Base-by-base conservation (phyloP, 2,329 filamentous ascomycete genomes). In the Blumeriella jaapii region DNA sequence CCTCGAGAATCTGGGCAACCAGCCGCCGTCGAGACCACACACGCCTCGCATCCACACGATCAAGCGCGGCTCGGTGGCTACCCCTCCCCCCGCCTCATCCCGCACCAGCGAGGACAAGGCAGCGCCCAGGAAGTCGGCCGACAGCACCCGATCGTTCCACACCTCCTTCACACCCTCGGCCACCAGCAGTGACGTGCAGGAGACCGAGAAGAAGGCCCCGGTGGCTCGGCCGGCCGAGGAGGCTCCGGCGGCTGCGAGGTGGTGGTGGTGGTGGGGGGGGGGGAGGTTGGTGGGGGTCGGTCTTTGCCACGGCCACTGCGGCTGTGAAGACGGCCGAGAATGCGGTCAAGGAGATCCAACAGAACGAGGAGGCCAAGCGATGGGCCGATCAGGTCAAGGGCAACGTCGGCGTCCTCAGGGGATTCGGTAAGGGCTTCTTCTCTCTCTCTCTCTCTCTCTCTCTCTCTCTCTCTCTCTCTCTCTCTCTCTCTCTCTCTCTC, bases 341-440 rank as follows among this genome's bases (percentile, higher is more conserved):
- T 6, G 81, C 87, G 1, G 87, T 93, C 46, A 93, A 89, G 57
- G 85, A 96, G 59, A 87, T 98, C 30, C 84, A 94, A 58, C 80
- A 91, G 56, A 95, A 93, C 52, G 86, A 96, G 55, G 91, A 98
- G 59, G 91, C 89, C 33, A 87, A 89, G 64, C 82, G 84, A 58
- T 98, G 89, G 86, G 84, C 87, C 1, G 83, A 94, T 34, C 89
- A 96, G 57, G 82, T 96, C 36, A 79, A 79, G 54, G 87, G 86
- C 40, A 94, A 94, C 55, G 82, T 93, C 31, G 82, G 79, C 28
- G 77, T 76, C 19, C 64, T 96, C 26, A 74, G 73, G 48, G 81
- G 78, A 36, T 65, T 89, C 42, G 81, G 85, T 89, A 71, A 46
- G 64, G 19, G 23, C 19, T 16, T 26, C 24, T 13, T 13, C 24